Evolutionary conservation across 805 yeast genomes (phyloP).

Genomic region (Sungouiozyma intestinalis): DNA sequence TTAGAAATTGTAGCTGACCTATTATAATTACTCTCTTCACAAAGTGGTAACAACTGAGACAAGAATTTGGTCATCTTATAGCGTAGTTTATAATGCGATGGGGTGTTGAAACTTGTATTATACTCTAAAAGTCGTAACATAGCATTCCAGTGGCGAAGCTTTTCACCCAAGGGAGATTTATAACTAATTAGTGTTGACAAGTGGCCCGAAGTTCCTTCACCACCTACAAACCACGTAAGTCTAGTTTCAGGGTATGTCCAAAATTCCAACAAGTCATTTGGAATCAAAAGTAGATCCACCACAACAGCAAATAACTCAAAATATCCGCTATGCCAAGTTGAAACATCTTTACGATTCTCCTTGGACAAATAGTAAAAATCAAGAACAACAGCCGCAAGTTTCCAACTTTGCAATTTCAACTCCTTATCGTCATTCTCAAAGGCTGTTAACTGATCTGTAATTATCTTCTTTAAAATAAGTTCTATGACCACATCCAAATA

Average conservation of each 20-base stretch:
- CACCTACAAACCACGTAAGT: conserved; percentile 20
- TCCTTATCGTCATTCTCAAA: not conserved
- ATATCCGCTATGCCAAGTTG: conserved; percentile 15
- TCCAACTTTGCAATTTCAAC: conserved; percentile 2
- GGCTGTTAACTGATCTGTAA: conserved; percentile 8
- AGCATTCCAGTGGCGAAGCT: conserved; percentile 25
- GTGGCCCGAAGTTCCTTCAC: conserved; percentile 10
- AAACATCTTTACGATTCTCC: conserved; percentile 7
- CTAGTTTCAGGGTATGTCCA: conserved; percentile 26
- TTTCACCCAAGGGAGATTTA: conserved; percentile 22
- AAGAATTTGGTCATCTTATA: conserved; percentile 17
- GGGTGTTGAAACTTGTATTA: conserved; percentile 19
- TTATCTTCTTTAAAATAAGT: conserved; percentile 9
- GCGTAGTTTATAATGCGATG: conserved; percentile 17
- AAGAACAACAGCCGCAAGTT: conserved; percentile 11
- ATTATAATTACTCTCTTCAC: conserved; percentile 24
- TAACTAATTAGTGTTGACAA: conserved; percentile 22
- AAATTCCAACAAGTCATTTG: conserved; percentile 14
- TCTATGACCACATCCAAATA: conserved; percentile 10
- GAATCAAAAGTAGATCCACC: conserved; percentile 18
- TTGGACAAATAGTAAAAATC: conserved; percentile 21
- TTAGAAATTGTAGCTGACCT: conserved; percentile 16
- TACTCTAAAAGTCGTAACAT: conserved; percentile 11
- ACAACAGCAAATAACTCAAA: conserved; percentile 18
- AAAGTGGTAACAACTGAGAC: conserved; percentile 18